These are phyloP conservation scores for Chrysanthemum lavandulifolium DNA, from an alignment of 129 eudicot genomes.

Conservation along the genomic window DNA sequence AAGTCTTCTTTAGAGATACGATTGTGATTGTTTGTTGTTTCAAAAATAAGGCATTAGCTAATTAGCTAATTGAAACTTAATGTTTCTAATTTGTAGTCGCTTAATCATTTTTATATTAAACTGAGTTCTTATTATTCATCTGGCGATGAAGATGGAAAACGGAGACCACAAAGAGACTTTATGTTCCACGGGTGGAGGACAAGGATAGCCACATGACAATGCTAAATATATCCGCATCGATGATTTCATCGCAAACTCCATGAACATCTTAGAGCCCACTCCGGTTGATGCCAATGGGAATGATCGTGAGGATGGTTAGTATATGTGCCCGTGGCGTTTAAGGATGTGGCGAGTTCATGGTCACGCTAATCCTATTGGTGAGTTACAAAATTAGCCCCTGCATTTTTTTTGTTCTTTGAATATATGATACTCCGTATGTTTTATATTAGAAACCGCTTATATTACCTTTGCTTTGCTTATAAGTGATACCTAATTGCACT, in stretches of 20 bases:
- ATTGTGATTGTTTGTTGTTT: not conserved
- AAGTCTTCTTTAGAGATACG: not conserved
- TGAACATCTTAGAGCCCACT: constrained; percentile 94
- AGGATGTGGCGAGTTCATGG: too few relatives aligned
- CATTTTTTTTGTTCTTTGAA: too few relatives aligned
- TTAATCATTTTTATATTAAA: not conserved
- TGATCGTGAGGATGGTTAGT: constrained; percentile 87
- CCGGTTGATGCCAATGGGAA: constrained; percentile 80
- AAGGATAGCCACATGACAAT: constrained; percentile 88
- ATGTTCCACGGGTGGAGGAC: constrained; percentile 98
- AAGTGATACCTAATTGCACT: too few relatives aligned
- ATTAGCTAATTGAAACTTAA: not conserved
- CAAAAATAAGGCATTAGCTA: not conserved
- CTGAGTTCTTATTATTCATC: constrained; percentile 21
- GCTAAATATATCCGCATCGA: constrained; percentile 69
- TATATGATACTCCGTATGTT: too few relatives aligned
- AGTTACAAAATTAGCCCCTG: too few relatives aligned
- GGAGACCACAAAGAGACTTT: constrained; percentile 53
- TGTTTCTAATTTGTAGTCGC: constrained; percentile 1
- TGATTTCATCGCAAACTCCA: constrained; percentile 88
- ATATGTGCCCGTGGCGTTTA: too few relatives aligned
- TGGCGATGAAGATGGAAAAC: constrained; percentile 54
- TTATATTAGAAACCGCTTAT: too few relatives aligned
- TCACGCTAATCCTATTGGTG: too few relatives aligned
- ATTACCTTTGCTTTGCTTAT: too few relatives aligned